Evolutionary conservation across 208 protist species (phyloP), one percentile per base, ranked within the genome.

Genomic region (Novymonas esmeraldas): DNA sequence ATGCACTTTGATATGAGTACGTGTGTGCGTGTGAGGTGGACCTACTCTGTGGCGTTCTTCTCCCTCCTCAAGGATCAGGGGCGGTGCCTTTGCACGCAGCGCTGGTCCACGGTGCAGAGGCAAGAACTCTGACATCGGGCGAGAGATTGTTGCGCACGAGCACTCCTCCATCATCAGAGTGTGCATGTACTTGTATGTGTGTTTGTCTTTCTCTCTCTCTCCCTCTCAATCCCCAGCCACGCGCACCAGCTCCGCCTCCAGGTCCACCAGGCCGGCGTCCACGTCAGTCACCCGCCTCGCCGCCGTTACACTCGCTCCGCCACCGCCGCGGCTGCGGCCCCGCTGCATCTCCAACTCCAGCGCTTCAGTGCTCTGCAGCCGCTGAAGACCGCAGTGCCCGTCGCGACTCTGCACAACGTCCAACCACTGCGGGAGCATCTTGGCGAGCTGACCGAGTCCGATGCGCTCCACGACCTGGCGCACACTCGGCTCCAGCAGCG

Each of bases 341-440:
- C 60, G 58, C 38, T 68, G 61, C 18, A 66, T 16, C 61, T 68
- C 52, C 10, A 34, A 20, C 46, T 67, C 36, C 0, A 75, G 55
- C 1, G 52, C 55, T 0, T 49, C 60, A 2, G 20, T 29, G 9
- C 56, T 45, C 61, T 75, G 69, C 44, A 75, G 55, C 22, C 69
- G 69, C 22, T 45, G 54, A 11, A 75, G 13, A 14, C 52, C 61
- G 38, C 46, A 67, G 16, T 31, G 14, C 38, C 6, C 48, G 28
- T 58, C 60, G 26, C 52, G 57, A 44, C 38, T 46, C 52, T 56
- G 18, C 16, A 42, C 49, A 0, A 92, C 60, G 34, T 49, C 69
- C 28, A 92, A 62, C 84, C 89, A 94, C 61, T 89, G 79, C 5
- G 82, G 77, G 24, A 90, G 56, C 20, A 82, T 29, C 16, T 70